Percentiles rank a stretch among this genome's conserved stretches.
These are phyloP conservation scores for Eucalyptus tenuipes DNA, from an alignment of 345 rosid genomes.

Conservation along the genomic window DNA sequence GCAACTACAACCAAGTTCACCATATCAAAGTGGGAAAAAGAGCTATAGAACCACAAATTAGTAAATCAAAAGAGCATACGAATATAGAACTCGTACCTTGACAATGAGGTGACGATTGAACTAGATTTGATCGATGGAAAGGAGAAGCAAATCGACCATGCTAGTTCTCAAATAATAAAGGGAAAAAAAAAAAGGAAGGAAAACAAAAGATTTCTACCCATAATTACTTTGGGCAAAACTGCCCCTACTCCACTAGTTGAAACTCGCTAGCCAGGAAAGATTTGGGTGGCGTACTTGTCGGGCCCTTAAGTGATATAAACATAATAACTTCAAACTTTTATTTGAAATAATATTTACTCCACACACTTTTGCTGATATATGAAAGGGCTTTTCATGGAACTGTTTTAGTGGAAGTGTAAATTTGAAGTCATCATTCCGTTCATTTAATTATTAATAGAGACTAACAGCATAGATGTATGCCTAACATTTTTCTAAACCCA, in stretches of 20 bases:
- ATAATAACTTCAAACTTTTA: rapidly evolving
- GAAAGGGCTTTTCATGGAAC: not conserved
- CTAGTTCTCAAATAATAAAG: not conserved
- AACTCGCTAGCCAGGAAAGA: too few relatives aligned
- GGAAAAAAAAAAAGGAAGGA: too few relatives aligned
- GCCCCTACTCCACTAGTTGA: too few relatives aligned
- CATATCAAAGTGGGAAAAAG: not conserved
- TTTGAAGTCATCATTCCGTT: not conserved
- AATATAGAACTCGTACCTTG: not conserved
- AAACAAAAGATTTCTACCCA: too few relatives aligned
- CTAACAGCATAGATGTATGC: not conserved
- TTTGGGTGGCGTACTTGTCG: too few relatives aligned
- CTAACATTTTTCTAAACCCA: not conserved
- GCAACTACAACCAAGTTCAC: not conserved
- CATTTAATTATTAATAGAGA: not conserved
- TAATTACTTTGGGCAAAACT: not conserved
- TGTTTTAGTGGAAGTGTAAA: not conserved
- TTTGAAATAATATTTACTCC: rapidly evolving
- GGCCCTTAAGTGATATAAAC: rapidly evolving
- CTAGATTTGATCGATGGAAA: too few relatives aligned
- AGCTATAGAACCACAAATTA: not conserved
- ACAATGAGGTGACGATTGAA: too few relatives aligned
- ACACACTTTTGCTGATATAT: not conserved
- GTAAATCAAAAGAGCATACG: not conserved
- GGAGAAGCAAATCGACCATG: not conserved